Base-by-base conservation (phyloP, 2,329 filamentous ascomycete genomes). In the Balansia obtecta region DNA sequence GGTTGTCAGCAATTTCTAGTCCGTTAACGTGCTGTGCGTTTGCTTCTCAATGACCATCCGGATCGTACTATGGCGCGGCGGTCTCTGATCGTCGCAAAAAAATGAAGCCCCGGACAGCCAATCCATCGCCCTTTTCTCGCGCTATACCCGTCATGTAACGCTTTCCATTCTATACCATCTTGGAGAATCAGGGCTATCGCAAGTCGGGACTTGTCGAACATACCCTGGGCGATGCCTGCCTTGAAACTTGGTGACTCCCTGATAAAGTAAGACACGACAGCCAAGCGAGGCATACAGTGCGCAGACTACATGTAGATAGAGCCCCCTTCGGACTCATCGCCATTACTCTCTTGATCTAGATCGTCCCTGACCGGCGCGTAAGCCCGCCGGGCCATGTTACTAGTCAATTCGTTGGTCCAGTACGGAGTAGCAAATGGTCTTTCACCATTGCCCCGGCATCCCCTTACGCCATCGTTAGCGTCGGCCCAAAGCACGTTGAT, bases 341-440 rank as follows among this genome's bases (percentile, higher is more conserved):
- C 16, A 46, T 59, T 32, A 43, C 64, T 37, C 59, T 68, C 20
- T 43, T 59, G 5, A 44, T 57, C 51, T 63, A 13, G 68, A 70
- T 51, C 53, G 3, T 62, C 65, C 6, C 59, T 71, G 37, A 65
- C 60, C 66, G 65, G 45, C 59, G 59, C 45, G 64, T 70, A 45
- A 70, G 61, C 43, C 43, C 51, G 53, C 22, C 57, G 58, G 3
- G 67, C 68, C 12, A 66, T 65, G 60, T 49, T 57, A 16, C 56
- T 66, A 15, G 64, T 69, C 45, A 61, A 71, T 56, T 63, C 60
- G 1, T 49, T 70, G 15, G 62, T 55, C n/a, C 56, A 66, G 52
- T 71, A 3, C 20, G 20, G 20, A 22, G 20, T 22, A 68, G 54
- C 51, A 51, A 45, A 49, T 45, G n/a, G 58, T 69, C 13, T 39